A percentile compares a stretch with the other conserved stretches of the same genome.
phyloP scores from a whole-genome alignment of 345 rosid species.

The Cardamine occulta region DNA sequence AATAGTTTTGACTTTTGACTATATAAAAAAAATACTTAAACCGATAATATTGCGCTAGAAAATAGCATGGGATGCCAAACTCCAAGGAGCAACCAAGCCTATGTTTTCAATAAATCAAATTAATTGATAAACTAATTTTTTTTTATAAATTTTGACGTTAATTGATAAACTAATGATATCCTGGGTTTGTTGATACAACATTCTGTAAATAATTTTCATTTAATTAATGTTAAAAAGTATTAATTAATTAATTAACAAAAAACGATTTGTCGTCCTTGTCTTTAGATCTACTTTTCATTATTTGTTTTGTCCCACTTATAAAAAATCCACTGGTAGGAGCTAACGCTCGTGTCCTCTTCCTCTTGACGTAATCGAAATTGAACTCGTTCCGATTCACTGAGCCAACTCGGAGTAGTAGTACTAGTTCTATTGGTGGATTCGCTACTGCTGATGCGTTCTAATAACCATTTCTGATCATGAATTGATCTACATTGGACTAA shows the following conservation, averaged over 20 bases:
- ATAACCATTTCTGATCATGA: neutral
- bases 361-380: conserved; percentile 13
- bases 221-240: neutral
- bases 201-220: neutral
- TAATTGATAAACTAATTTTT: neutral
- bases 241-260: neutral
- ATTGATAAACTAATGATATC: conserved; percentile 2
- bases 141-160: neutral
- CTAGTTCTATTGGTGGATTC: neutral
- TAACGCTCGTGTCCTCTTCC: conserved; percentile 40
- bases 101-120: neutral
- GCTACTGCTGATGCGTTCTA: neutral
- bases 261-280: neutral
- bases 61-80: conserved; percentile 12
- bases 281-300: conserved; percentile 31
- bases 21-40: neutral
- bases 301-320: conserved; percentile 29
- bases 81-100: too few species aligned
- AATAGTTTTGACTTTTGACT: conserved; percentile 23
- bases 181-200: neutral
- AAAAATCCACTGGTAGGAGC: conserved; percentile 27
- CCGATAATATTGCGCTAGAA: neutral
- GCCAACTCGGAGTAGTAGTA: neutral
- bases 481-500: conserved; percentile 40
- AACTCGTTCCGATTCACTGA: conserved; percentile 29